phyloP scores from a whole-genome alignment of 805 yeast genomes.

The Saturnispora ahearnii region DNA sequence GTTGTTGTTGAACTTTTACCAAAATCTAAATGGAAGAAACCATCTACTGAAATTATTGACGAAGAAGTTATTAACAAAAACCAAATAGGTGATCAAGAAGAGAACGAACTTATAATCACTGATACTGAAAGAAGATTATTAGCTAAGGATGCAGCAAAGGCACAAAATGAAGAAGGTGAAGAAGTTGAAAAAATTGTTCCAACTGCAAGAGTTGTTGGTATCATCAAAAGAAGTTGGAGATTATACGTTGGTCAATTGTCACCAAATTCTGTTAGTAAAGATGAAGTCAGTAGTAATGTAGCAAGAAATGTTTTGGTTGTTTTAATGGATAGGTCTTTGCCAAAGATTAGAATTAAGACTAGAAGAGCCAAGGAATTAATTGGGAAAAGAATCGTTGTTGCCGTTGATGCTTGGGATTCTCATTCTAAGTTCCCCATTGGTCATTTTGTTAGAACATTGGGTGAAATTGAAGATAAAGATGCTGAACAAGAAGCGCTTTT shows the following conservation, averaged over 20 bases:
- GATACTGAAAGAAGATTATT: conserved; percentile 65
- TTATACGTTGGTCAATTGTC: conserved; percentile 91
- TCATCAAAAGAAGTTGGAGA: conserved; percentile 89
- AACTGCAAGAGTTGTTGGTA: conserved; percentile 88
- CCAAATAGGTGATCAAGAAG: conserved; percentile 46
- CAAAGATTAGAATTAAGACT: conserved; percentile 79
- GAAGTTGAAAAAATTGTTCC: conserved; percentile 57
- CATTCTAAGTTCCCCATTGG: conserved; percentile 85
- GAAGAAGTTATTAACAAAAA: conserved; percentile 55
- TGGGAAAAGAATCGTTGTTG: conserved; percentile 87
- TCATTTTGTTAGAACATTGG: conserved; percentile 83
- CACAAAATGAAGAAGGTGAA: conserved; percentile 36
- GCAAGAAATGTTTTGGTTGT: conserved; percentile 74
- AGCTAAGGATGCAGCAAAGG: conserved; percentile 66
- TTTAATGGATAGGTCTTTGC: conserved; percentile 82
- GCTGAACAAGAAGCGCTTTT: conserved; percentile 95
- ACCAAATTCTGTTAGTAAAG: conserved; percentile 54
- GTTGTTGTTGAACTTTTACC: conserved; percentile 90
- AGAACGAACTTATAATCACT: conserved; percentile 38
- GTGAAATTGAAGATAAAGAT: conserved; percentile 81
- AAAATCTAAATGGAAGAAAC: conserved; percentile 76
- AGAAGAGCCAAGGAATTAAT: conserved; percentile 73
- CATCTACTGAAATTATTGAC: conserved; percentile 71
- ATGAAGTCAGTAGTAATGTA: conserved; percentile 49
- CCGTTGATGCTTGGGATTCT: conserved; percentile 88